Evolutionary conservation across 2,329 filamentous ascomycete genomes (phyloP).

Genomic region (Colletotrichum higginsianum): DNA sequence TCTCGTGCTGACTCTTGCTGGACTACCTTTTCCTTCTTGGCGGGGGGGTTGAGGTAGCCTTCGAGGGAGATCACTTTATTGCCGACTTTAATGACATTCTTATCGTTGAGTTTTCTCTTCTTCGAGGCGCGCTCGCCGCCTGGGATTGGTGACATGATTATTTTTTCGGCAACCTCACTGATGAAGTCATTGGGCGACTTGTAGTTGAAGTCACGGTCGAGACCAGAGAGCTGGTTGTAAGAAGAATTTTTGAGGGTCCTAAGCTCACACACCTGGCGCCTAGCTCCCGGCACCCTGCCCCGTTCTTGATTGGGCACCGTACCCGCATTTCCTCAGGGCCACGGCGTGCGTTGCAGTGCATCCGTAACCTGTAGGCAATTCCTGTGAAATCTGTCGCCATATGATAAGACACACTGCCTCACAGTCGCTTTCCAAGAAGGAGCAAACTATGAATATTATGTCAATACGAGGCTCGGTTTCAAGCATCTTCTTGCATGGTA

Average conservation of each 20-base stretch:
- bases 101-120: constrained; percentile 53
- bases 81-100: constrained; percentile 61
- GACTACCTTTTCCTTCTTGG: constrained; percentile 39
- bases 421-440: background rate
- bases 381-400: background rate
- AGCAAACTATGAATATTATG: background rate
- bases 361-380: background rate
- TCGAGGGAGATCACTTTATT: constrained; percentile 65
- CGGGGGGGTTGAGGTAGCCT: constrained; percentile 61
- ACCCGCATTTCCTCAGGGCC: constrained; percentile 18
- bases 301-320: background rate
- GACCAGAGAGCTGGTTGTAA: background rate
- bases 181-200: background rate
- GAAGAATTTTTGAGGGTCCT: constrained; percentile 40
- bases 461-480: background rate
- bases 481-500: background rate
- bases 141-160: constrained; percentile 34
- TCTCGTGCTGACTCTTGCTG: constrained; percentile 27
- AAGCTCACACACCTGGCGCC: too few relatives aligned
- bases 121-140: constrained; percentile 53
- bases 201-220: background rate
- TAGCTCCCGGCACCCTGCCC: background rate
- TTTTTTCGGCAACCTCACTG: background rate
- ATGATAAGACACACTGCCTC: background rate
- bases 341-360: background rate